A percentile compares a stretch with the other conserved stretches of the same genome.
These are phyloP conservation scores for Blastocladiella britannica DNA, from an alignment of 192 early-diverging fungal genomes.

Conservation along the genomic window DNA sequence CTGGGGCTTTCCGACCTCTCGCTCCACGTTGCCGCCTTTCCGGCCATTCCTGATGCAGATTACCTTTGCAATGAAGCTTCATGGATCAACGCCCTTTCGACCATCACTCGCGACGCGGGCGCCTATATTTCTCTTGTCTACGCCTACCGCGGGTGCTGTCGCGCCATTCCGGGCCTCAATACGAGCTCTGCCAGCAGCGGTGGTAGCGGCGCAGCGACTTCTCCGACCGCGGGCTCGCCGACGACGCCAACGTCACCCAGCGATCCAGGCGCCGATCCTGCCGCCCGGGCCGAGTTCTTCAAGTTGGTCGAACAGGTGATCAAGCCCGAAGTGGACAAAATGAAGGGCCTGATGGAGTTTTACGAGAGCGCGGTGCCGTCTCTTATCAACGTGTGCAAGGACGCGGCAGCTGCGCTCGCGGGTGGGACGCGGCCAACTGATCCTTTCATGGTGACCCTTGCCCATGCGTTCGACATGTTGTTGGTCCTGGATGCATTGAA, in stretches of 20 bases:
- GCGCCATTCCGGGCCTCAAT: conserved; percentile 17
- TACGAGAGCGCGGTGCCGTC: conserved; percentile 9
- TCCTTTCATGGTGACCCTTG: conserved; percentile 15
- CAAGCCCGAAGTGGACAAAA: conserved; percentile 17
- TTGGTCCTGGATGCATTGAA: conserved; percentile 27
- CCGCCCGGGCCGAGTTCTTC: conserved; percentile 12
- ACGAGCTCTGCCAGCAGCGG: conserved; percentile 3
- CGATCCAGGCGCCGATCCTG: no score
- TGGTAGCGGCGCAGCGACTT: no score
- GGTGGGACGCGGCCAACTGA: neutral
- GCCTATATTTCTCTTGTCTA: conserved; percentile 5
- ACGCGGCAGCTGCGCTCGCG: neutral
- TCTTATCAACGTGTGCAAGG: conserved; percentile 15
- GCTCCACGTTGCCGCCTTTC: no score
- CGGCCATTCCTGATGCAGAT: neutral
- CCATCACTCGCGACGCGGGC: neutral
- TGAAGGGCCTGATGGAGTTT: conserved; percentile 22
- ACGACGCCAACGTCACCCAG: no score
- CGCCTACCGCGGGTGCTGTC: conserved; percentile 16
- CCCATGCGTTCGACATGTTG: conserved; percentile 17
- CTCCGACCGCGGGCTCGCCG: no score
- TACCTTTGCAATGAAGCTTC: neutral
- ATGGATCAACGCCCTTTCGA: neutral
- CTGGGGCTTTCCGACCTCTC: neutral
- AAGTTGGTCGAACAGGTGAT: conserved; percentile 14